Base-by-base conservation (phyloP, 2,329 filamentous ascomycete species). In the Cladophialophora carrionii region DNA sequence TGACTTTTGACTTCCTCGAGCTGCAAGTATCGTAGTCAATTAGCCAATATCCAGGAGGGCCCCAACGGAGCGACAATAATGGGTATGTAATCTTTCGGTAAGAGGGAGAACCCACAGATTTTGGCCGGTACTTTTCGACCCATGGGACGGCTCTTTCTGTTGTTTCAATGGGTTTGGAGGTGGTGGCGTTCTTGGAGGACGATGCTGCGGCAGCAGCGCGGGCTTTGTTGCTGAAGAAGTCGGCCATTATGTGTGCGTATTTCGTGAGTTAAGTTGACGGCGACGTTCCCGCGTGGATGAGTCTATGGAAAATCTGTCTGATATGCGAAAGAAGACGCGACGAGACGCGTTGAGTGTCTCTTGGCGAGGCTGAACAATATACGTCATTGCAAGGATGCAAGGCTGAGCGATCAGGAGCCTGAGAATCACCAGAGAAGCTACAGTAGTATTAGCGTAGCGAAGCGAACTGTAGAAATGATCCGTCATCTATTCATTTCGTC, bases 221-320 rank as follows among this genome's bases (percentile, higher is more conserved):
- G 61, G 94, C 94, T 79, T 96, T 96, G 73, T 97, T 85, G 77
- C 96, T 94, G 80, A 99, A 99, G 79, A 99, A 99, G 76, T 87
- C 93, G 57, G 92, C 87, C 90, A 97, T 96, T 52, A 51, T 65
- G 48, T 20, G n/a, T 24, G 10, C 29, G 46, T 20, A 32, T 20
- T 54, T 17, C 41, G 22, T 12, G 59, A 51, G 32, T 12, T 10
- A n/a, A 32, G 43, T 6, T 51, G 14, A 51, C 20, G 14, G 20
- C 20, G 48, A 51, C 10, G 48, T 51, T 51, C 22, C 14, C 2
- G 24, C 24, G 20, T 17, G 3, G 48, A 26, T 51, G 9, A 12
- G 48, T 26, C 24, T 22, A 51, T 51, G 3, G 20, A 2, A 24
- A 22, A 10, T 24, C 9, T 3, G 22, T 29, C 3, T 10, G 48